Percentiles rank a stretch among this genome's conserved stretches.
phyloP scores from a whole-genome alignment of 2,329 filamentous ascomycete species.

The Rhytidhysteron rufulum region DNA sequence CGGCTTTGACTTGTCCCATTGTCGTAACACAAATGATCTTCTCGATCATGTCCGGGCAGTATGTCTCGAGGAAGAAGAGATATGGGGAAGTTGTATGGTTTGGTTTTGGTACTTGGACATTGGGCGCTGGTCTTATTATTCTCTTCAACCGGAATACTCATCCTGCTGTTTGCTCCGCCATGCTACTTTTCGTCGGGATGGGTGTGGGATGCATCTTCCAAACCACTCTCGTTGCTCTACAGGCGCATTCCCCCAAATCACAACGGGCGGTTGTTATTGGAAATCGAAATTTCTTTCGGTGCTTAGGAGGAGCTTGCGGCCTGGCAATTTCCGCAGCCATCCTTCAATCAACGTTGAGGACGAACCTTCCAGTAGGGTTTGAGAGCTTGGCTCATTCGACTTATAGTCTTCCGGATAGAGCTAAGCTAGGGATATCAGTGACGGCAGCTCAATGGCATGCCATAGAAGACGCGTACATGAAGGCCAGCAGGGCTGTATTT shows the following conservation, averaged over 20 bases:
- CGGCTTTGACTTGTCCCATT: slow-evolving; percentile 49
- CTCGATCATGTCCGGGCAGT: slow-evolving; percentile 50
- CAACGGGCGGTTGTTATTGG: slow-evolving; percentile 59
- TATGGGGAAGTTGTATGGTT: slow-evolving; percentile 57
- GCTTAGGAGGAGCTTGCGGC: slow-evolving; percentile 53
- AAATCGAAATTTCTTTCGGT: slow-evolving; percentile 58
- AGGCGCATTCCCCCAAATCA: slow-evolving; percentile 45
- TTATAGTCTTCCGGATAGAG: background rate
- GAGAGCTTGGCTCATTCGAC: slow-evolving; percentile 4
- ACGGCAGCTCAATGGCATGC: background rate
- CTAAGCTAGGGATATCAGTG: background rate
- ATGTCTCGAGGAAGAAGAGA: slow-evolving; percentile 52
- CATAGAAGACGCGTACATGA: slow-evolving; percentile 6
- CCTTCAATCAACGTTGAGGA: slow-evolving; percentile 33
- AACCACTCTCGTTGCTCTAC: slow-evolving; percentile 51
- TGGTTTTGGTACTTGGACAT: slow-evolving; percentile 42
- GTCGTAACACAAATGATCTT: slow-evolving; percentile 45
- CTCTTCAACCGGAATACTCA: slow-evolving; percentile 43
- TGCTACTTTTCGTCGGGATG: slow-evolving; percentile 46
- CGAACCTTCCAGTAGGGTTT: slow-evolving; percentile 5
- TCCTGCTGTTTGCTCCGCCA: slow-evolving; percentile 45
- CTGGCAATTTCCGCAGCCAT: slow-evolving; percentile 53
- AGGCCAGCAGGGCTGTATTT: slow-evolving; percentile 7
- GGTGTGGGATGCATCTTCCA: slow-evolving; percentile 48
- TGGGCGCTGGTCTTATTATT: slow-evolving; percentile 49